Percentiles rank a stretch among this genome's conserved stretches.
Evolutionary conservation across 768 basidiomycete genomes (phyloP).

Genomic region (Hysterangium stoloniferum): DNA sequence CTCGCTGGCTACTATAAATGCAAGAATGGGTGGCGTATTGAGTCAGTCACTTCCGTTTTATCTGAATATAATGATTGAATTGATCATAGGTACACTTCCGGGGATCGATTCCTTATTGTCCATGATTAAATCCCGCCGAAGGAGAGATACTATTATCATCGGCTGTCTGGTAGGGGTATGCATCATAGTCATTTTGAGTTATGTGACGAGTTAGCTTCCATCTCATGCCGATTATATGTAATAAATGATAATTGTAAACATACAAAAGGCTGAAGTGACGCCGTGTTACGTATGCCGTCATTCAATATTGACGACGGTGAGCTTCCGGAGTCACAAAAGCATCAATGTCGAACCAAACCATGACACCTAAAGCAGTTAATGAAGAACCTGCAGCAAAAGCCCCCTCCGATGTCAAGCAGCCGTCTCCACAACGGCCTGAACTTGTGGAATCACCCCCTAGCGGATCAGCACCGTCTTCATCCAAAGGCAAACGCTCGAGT

Average conservation of each 20-base stretch:
- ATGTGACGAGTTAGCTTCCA: conserved; percentile 27
- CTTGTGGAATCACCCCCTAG: not conserved
- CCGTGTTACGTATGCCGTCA: not conserved
- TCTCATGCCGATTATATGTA: not conserved
- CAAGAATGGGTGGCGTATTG: conserved; percentile 75
- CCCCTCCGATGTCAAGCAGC: no score
- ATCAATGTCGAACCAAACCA: no score
- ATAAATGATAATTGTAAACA: no score
- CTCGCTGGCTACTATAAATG: conserved; percentile 70
- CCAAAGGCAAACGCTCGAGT: not conserved
- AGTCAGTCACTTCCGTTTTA: conserved; percentile 42
- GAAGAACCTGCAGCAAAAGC: no score
- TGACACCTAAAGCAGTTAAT: no score
- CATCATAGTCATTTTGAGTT: conserved; percentile 52
- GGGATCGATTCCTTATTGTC: conserved; percentile 84
- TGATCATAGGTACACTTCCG: conserved; percentile 68
- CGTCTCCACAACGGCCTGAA: no score
- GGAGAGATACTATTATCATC: conserved; percentile 85
- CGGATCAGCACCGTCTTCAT: not conserved
- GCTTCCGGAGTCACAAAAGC: no score
- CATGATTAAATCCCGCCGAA: conserved; percentile 88
- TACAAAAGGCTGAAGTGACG: not conserved
- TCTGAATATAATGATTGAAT: conserved; percentile 8
- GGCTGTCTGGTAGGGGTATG: conserved; percentile 86
- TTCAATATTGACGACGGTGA: not conserved